Evolutionary conservation across 208 protist genomes (phyloP).

Genomic region (Strigomonas culicis): DNA sequence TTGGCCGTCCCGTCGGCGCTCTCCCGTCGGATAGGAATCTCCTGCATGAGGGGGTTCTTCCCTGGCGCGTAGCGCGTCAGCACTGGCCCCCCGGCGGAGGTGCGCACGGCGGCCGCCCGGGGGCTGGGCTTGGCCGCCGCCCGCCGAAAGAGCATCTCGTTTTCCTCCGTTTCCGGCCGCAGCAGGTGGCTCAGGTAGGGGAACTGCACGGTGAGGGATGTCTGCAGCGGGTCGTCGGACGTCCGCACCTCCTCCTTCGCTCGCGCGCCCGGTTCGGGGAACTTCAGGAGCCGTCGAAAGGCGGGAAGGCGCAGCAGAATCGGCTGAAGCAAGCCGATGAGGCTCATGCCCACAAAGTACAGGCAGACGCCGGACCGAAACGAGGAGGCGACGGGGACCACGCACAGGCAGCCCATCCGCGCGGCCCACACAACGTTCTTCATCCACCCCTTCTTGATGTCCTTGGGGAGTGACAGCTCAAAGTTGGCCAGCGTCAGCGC

Average conservation of each 20-base stretch:
- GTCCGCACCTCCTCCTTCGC: not conserved
- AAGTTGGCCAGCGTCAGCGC: conserved; percentile 78
- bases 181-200: conserved; percentile 76
- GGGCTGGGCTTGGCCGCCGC: not conserved
- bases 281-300: conserved; percentile 52
- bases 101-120: not conserved
- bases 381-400: conserved; percentile 44
- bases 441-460: conserved; percentile 75
- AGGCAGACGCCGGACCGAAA: conserved; percentile 80
- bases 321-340: conserved; percentile 76
- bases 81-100: not conserved
- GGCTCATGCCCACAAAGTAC: conserved; percentile 86
- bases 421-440: conserved; percentile 79
- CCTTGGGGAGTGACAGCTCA: conserved; percentile 71
- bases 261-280: conserved; percentile 13
- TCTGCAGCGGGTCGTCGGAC: conserved; percentile 43
- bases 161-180: conserved; percentile 57
- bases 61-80: conserved; percentile 31
- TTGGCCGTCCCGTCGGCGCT: not conserved
- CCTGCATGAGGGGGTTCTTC: conserved; percentile 61
- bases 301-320: conserved; percentile 43
- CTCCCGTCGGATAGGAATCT: conserved; percentile 21
- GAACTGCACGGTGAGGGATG: conserved; percentile 67
- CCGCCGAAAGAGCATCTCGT: conserved; percentile 36
- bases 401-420: conserved; percentile 64